These are phyloP conservation scores for Russula emetica DNA, from an alignment of 768 basidiomycete species.

Conservation along the genomic window DNA sequence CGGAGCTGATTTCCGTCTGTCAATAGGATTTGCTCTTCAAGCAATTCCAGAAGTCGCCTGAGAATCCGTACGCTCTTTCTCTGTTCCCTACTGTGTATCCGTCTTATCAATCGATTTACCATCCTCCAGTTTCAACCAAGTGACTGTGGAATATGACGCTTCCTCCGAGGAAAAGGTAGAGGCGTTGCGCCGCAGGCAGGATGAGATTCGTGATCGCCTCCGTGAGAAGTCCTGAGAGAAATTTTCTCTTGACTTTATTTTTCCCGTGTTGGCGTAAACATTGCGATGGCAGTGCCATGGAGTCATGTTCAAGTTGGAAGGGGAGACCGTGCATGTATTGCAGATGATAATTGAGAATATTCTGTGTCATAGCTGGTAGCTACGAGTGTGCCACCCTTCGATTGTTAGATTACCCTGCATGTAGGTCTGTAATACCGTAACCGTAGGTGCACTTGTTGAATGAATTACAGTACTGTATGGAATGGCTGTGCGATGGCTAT, in stretches of 20 bases:
- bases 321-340: neutral
- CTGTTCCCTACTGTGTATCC: neutral
- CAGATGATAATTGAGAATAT: too few species aligned
- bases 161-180: constrained; percentile 80
- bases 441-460: too few species aligned
- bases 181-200: constrained; percentile 64
- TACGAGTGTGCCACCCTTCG: neutral
- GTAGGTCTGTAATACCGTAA: neutral
- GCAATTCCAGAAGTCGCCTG: constrained; percentile 93
- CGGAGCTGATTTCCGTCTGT: neutral
- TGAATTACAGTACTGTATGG: neutral
- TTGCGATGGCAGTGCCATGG: neutral
- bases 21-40: constrained; percentile 79
- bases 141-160: constrained; percentile 74
- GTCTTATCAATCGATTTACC: constrained; percentile 4
- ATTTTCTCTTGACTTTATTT: neutral
- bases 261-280: neutral
- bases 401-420: neutral
- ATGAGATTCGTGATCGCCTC: constrained; percentile 62
- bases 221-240: constrained; percentile 35
- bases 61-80: constrained; percentile 77
- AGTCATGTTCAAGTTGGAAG: neutral
- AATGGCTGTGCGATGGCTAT: too few species aligned
- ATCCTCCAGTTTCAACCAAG: constrained; percentile 73
- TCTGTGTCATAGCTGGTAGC: neutral